Conservation (phyloP, 306 rosid species). For the Macrotyloma uniflorum region DNA sequence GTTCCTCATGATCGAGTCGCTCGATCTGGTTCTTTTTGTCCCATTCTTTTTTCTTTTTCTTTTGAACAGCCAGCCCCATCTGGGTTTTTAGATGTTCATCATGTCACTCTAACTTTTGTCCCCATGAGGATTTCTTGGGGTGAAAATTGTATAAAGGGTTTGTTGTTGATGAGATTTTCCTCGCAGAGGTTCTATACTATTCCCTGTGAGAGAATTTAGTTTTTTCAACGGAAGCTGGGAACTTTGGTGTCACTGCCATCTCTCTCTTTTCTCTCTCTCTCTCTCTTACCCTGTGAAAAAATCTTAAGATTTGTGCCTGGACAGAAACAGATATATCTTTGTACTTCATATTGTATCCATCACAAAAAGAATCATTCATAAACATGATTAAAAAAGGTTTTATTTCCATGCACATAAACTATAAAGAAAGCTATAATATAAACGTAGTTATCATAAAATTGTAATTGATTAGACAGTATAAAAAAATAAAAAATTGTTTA, state of each 20-base stretch:
- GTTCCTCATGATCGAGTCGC: background rate
- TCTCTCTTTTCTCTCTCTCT: background rate
- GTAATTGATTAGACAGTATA: too few species aligned
- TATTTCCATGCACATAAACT: background rate
- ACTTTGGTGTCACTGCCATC: background rate
- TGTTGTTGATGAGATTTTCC: slow-evolving; percentile 43
- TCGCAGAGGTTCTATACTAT: slow-evolving; percentile 42
- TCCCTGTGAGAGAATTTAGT: slow-evolving; percentile 51
- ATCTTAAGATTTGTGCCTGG: background rate
- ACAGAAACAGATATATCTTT: background rate
- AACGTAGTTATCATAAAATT: too few species aligned
- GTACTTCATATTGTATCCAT: slow-evolving; percentile 9
- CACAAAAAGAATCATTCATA: slow-evolving; percentile 1
- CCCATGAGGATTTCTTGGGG: slow-evolving; percentile 44
- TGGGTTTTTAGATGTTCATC: slow-evolving; percentile 35
- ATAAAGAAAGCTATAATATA: background rate
- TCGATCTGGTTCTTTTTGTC: background rate
- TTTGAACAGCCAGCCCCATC: slow-evolving; percentile 26
- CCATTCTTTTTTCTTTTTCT: background rate
- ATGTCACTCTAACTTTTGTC: slow-evolving; percentile 52
- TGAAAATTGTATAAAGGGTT: slow-evolving; percentile 50
- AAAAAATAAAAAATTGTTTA: background rate
- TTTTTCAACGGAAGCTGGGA: slow-evolving; percentile 26
- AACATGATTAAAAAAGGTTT: background rate
- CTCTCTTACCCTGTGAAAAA: background rate